Percentiles rank a stretch among this genome's conserved stretches.
Conservation (phyloP, 2,329 filamentous ascomycete genomes). For the Aspergillus spinulosporus region DNA sequence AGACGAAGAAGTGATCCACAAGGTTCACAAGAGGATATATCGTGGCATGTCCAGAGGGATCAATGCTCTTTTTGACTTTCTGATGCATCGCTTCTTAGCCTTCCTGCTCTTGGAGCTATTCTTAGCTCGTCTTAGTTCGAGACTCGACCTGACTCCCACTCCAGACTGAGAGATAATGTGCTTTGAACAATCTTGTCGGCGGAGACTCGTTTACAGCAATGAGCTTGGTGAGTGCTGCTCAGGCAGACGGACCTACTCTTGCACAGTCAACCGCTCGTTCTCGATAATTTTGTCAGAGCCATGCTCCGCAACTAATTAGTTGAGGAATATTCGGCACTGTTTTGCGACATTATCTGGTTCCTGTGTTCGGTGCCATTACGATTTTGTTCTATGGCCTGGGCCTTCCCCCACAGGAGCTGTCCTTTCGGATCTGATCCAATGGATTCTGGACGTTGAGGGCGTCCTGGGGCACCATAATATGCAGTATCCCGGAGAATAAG, state of each 20-base stretch:
- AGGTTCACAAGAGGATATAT: not conserved
- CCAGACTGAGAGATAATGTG: not conserved
- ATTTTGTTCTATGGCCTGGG: not conserved
- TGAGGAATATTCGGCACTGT: not conserved
- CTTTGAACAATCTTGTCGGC: not conserved
- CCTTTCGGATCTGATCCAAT: slow-evolving; percentile 10
- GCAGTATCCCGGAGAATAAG: slow-evolving; percentile 21
- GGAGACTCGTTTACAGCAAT: too few species aligned
- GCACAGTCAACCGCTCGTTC: not conserved
- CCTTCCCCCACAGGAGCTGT: slow-evolving; percentile 12
- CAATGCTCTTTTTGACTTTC: slow-evolving; percentile 10
- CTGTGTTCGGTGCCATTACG: not conserved
- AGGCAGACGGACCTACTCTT: too few species aligned
- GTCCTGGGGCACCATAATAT: slow-evolving; percentile 12
- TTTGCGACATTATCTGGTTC: not conserved
- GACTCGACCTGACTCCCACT: not conserved
- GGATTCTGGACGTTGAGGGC: slow-evolving; percentile 13
- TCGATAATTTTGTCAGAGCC: not conserved
- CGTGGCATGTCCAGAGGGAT: slow-evolving; percentile 1
- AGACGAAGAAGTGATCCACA: slow-evolving; percentile 15
- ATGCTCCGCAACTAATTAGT: not conserved
- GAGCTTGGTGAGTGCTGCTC: too few species aligned
- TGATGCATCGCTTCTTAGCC: slow-evolving; percentile 10
- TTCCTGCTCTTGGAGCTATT: slow-evolving; percentile 1
- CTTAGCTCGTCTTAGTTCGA: slow-evolving; percentile 7